Base-by-base conservation (phyloP, 1,139 yeast species). In the Lodderomyces margitis region DNA sequence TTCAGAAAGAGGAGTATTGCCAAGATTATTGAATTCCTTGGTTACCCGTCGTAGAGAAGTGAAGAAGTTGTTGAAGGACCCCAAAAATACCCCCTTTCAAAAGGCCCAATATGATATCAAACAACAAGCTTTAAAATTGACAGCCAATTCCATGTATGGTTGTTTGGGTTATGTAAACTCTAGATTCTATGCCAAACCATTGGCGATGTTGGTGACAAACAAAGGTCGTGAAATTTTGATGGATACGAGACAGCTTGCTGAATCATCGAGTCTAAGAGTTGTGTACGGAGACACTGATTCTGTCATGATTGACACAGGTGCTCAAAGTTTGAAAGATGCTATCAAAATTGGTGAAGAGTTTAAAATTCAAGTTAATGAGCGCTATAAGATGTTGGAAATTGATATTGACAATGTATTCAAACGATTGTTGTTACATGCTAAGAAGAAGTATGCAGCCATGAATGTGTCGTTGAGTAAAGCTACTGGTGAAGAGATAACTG, bases 241-340 rank as follows among this genome's bases (percentile, higher is more conserved):
- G 83, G 92, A 87, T 56, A 92, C 99, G 0, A 81, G 95, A 60
- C 95, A 87, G 56, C 70, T 94, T 47, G 98, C 98, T 0, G 98
- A 91, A 60, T 76, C 83, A 45, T 70, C 83, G 53, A 86, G 87
- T 0, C 72, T 92, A 46, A 74, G 88, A 46, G 98, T 94, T 40
- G 88, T 94, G 15, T 94, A 94, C 57, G 99, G 99, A 72, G 99
- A 94, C 69, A 94, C 99, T 0, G 99, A 94, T 70, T 94, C 98
- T 27, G 98, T 94, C 42, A 94, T 94, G 99, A 89, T 94, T 58
- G 95, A 92, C 61, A 89, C 98, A 1, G 91, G 91, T 35, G 84
- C 80, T 35, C 79, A 75, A 44, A 74, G 68, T 33, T 85, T 77
- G 56, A 64, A 67, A 25, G 96, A 87, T 36, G 96, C 98, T 0